Percentiles rank a stretch among this genome's conserved stretches.
These are phyloP conservation scores for Volvox reticuliferus DNA, from an alignment of 139 green algal genomes.

Conservation along the genomic window DNA sequence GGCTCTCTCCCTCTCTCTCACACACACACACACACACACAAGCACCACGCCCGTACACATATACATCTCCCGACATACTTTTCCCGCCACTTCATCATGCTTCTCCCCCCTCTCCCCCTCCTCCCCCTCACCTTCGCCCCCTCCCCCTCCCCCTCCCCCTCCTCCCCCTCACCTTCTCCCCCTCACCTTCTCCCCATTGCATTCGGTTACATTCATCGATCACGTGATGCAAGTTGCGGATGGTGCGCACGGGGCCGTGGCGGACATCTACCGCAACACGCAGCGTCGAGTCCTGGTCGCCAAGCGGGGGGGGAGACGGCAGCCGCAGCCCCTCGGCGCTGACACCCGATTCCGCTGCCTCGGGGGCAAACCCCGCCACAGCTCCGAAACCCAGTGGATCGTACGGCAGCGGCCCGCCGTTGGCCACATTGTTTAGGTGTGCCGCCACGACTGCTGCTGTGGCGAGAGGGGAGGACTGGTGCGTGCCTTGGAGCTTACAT, in stretches of 20 bases:
- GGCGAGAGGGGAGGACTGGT: not conserved
- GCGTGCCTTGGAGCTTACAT: slow-evolving; percentile 5
- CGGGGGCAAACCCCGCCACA: not conserved
- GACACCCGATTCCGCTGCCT: not conserved
- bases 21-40: too few species aligned
- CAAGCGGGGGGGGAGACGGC: not conserved
- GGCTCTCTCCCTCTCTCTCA: too few species aligned
- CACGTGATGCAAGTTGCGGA: slow-evolving; percentile 10
- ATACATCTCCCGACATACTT: too few species aligned
- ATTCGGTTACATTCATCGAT: not conserved
- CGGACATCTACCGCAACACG: slow-evolving; percentile 7
- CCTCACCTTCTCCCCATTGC: not conserved
- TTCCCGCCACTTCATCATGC: too few species aligned
- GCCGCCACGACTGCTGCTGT: not conserved
- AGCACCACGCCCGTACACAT: too few species aligned
- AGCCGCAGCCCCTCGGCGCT: not conserved
- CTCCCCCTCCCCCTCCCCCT: too few species aligned
- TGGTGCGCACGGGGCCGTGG: not conserved
- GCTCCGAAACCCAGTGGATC: slow-evolving; percentile 24
- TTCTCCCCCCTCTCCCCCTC: too few species aligned
- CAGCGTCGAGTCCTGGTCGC: not conserved
- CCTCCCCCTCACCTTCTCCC: not conserved
- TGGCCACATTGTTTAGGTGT: not conserved
- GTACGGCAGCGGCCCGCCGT: not conserved
- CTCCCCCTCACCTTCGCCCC: too few species aligned